Evolutionary conservation across 2,329 filamentous ascomycete genomes (phyloP), one percentile per base, ranked within the genome.

Genomic region (Ascomycota sp.): DNA sequence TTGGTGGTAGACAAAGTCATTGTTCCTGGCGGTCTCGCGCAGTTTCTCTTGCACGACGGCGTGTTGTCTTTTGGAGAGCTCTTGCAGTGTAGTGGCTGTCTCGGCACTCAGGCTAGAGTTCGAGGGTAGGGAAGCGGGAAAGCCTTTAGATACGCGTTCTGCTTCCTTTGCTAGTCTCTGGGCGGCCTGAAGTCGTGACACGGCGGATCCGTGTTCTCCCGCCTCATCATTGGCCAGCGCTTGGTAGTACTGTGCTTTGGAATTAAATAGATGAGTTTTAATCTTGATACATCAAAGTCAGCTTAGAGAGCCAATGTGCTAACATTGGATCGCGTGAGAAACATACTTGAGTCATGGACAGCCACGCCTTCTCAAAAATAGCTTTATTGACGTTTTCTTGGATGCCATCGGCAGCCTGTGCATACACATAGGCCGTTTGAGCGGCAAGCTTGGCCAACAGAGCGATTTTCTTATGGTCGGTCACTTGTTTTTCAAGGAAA

Each of bases 1-100:
- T 42, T 95, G 82, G 48, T 98, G 89, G 46, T 98, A 98, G 47
- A 98, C 93, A 51, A 89, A 95, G 48, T 98, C 89, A 41, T 98
- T 98, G 51, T 98, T 89, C 44, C 92, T 93, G 40, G 67, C 63
- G 29, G 85, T 64, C 35, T 80, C 74, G 12, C 61, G 60, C 15
- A 93, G 58, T 48, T 79, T 85, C 36, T 86, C 78, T 46, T 92
- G 78, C 3, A 93, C 75, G 21, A 71, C 75, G 0, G 77, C 63
- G 20, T 79, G 55, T 42, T 95, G 86, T 36, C 83, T 70, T 49
- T 82, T 92, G 11, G 81, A 75, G 38, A 92, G 67, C 22, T 92
- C 83, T n/a, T 69, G 59, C 23, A 98, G 55, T 30, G 73, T 63
- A 1, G 63, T 44, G 1, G 80, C 79, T 3, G 80, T 79, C 36